Conservation (phyloP, 1,139 yeast genomes). For the Yamadazyma trypodendri region DNA sequence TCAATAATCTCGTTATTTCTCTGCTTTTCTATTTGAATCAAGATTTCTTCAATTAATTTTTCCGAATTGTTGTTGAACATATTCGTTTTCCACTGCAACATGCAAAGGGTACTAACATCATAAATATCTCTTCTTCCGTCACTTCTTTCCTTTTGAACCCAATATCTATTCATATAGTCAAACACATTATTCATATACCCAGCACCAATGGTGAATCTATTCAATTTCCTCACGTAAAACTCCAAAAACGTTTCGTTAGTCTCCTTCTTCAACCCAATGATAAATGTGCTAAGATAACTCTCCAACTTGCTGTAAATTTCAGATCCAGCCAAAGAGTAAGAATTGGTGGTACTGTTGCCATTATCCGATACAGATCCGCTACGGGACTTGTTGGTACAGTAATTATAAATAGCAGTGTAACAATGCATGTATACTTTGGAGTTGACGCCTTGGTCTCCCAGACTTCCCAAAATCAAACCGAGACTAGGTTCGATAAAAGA, state of each 20-base stretch:
- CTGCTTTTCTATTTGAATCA: conserved; percentile 73
- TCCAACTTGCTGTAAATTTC: conserved; percentile 79
- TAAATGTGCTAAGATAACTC: conserved; percentile 61
- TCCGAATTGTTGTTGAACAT: conserved; percentile 70
- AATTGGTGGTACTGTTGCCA: conserved; percentile 24
- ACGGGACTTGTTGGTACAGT: conserved; percentile 82
- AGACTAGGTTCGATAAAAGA: conserved; percentile 72
- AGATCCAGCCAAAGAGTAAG: conserved; percentile 72
- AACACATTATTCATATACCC: conserved; percentile 89
- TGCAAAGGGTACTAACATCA: conserved; percentile 85
- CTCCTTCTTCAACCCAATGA: conserved; percentile 48
- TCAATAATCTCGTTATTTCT: conserved; percentile 78
- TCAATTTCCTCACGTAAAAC: conserved; percentile 88
- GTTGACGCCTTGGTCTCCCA: conserved; percentile 63
- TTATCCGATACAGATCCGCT: conserved; percentile 17
- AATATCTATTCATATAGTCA: conserved; percentile 93
- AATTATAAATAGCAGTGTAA: conserved; percentile 88
- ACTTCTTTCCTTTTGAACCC: conserved; percentile 95
- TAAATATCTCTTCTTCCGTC: conserved; percentile 91
- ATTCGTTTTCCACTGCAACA: conserved; percentile 84
- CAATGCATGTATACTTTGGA: conserved; percentile 71
- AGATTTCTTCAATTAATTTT: conserved; percentile 63
- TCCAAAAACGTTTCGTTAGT: conserved; percentile 71
- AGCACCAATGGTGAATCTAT: conserved; percentile 87
- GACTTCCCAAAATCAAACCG: conserved; percentile 65